phyloP scores from a whole-genome alignment of 192 early-diverging fungal genomes.

The Backusella parvicylindrica region DNA sequence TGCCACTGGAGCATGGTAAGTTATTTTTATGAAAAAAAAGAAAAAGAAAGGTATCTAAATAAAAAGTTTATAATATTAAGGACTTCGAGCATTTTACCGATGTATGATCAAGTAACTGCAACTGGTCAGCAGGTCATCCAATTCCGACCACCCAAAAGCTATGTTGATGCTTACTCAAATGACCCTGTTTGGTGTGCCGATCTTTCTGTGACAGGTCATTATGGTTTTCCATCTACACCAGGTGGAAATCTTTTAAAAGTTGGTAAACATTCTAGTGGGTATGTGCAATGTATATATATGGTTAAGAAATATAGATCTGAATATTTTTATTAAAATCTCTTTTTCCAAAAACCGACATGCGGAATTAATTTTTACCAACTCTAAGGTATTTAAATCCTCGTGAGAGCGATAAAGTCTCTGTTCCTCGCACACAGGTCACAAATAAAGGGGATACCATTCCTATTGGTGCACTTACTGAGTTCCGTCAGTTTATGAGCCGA shows the following conservation, averaged over 20 bases:
- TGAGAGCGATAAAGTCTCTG: slow-evolving; percentile 20
- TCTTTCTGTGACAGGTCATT: slow-evolving; percentile 39
- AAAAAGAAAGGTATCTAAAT: too few relatives aligned
- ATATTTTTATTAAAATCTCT: background rate
- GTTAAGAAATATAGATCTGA: background rate
- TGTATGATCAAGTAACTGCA: slow-evolving; percentile 32
- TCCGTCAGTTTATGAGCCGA: slow-evolving; percentile 34
- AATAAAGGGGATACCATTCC: slow-evolving; percentile 33
- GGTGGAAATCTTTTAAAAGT: slow-evolving; percentile 42
- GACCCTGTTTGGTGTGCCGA: slow-evolving; percentile 53
- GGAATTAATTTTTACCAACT: background rate
- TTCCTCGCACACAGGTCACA: slow-evolving; percentile 30
- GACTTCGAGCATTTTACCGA: slow-evolving; percentile 34
- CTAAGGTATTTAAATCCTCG: slow-evolving; percentile 40
- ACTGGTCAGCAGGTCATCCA: slow-evolving; percentile 51
- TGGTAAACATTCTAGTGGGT: slow-evolving; percentile 38
- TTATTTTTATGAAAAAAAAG: too few relatives aligned
- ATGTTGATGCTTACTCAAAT: background rate
- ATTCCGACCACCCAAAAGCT: slow-evolving; percentile 25
- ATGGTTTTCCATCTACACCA: slow-evolving; percentile 45
- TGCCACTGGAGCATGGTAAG: slow-evolving; percentile 49
- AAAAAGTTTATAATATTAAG: too few relatives aligned
- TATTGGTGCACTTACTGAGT: slow-evolving; percentile 23
- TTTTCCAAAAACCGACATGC: background rate
- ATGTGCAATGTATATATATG: background rate